These are phyloP conservation scores for Sergeia podlipaevii DNA, from an alignment of 208 protist genomes.

Conservation along the genomic window DNA sequence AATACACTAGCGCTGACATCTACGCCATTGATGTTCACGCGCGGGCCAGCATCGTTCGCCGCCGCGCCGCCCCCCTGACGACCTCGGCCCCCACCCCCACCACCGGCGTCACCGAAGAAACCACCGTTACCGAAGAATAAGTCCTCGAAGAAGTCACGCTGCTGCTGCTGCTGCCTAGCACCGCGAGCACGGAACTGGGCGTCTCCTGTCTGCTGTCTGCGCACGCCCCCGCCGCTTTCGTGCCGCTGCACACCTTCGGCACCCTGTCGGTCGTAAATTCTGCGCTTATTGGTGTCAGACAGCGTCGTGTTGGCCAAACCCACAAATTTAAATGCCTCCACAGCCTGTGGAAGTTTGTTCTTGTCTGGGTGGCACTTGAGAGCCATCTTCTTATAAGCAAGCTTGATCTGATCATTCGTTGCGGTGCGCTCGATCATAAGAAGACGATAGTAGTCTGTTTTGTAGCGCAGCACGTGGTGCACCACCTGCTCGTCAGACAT, in stretches of 20 bases:
- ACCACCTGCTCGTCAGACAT: constrained; percentile 71
- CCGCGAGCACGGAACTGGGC: constrained; percentile 9
- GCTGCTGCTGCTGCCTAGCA: constrained; percentile 3
- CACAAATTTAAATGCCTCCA: constrained; percentile 90
- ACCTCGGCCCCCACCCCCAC: constrained; percentile 7
- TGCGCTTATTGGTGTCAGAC: constrained; percentile 69
- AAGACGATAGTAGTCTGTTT: constrained; percentile 77
- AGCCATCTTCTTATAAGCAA: constrained; percentile 86
- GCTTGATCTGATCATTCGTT: constrained; percentile 65
- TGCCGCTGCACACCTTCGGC: constrained; percentile 79
- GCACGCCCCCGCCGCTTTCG: constrained; percentile 39
- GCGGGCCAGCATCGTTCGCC: constrained; percentile 1
- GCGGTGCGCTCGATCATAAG: constrained; percentile 61
- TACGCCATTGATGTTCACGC: constrained; percentile 12
- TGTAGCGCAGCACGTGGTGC: constrained; percentile 69
- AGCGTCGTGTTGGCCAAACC: constrained; percentile 69
- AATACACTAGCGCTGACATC: constrained; percentile 48
- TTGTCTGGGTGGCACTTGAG: constrained; percentile 91
- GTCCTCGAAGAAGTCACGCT: constrained; percentile 72
- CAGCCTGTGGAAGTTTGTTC: constrained; percentile 70
- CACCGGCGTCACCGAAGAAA: neutral
- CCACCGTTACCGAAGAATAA: constrained; percentile 37
- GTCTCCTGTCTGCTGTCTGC: constrained; percentile 16
- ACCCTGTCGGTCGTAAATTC: constrained; percentile 79
- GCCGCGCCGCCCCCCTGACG: neutral